phyloP scores from a whole-genome alignment of 371 early-diverging fungal species.

The Zopfochytrium polystomum region DNA sequence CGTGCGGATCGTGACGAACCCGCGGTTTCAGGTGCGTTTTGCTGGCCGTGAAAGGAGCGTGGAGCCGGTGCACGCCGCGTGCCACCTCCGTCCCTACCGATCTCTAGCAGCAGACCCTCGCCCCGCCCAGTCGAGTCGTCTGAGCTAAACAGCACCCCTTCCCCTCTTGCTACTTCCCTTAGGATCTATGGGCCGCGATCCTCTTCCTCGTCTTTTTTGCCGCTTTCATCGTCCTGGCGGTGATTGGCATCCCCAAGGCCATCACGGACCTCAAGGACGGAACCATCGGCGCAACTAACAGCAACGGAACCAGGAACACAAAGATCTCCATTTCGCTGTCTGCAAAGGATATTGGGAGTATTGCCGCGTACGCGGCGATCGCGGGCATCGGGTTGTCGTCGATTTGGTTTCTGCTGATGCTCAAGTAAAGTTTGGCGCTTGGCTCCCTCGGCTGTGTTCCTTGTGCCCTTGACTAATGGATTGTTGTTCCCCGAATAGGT shows the following conservation, averaged over 20 bases:
- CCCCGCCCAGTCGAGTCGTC: too few relatives aligned
- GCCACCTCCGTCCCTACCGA: too few relatives aligned
- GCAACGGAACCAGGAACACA: not conserved
- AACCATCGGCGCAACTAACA: not conserved
- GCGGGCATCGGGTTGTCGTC: conserved; percentile 12
- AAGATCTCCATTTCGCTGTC: not conserved
- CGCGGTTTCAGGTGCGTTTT: too few relatives aligned
- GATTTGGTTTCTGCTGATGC: conserved; percentile 20
- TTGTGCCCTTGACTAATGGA: not conserved
- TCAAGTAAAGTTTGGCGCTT: conserved; percentile 10
- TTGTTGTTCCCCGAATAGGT: conserved; percentile 1
- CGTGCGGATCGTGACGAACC: too few relatives aligned
- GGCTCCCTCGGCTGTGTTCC: not conserved
- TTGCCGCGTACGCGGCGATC: conserved; percentile 17
- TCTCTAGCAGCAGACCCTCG: too few relatives aligned
- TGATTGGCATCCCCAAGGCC: conserved; percentile 12
- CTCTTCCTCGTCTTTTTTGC: conserved; percentile 10
- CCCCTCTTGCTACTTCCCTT: too few relatives aligned
- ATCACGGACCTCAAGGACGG: not conserved
- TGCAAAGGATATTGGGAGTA: conserved; percentile 14
- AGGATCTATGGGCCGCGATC: conserved; percentile 25
- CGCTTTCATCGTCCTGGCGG: conserved; percentile 15
- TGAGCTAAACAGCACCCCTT: too few relatives aligned
- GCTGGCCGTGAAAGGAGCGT: too few relatives aligned
- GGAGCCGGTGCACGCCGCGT: too few relatives aligned